A percentile compares a stretch with the other conserved stretches of the same genome.
These are phyloP conservation scores for Lobulomyces angularis DNA, from an alignment of 192 early-diverging fungal species.

Conservation along the genomic window DNA sequence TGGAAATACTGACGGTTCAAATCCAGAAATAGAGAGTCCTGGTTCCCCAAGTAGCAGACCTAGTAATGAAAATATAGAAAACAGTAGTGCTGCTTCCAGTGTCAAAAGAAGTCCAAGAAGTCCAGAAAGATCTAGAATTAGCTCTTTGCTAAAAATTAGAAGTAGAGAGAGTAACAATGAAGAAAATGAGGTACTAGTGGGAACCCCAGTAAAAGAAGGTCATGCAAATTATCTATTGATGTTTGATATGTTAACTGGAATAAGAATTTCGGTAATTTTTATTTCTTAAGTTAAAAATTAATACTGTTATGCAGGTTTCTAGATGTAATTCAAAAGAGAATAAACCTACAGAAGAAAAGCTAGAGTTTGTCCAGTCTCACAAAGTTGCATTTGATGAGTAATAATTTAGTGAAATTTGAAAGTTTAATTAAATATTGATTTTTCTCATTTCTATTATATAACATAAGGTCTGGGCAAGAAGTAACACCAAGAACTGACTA, in stretches of 20 bases:
- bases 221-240: conserved; percentile 93
- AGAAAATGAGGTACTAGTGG: conserved; percentile 41
- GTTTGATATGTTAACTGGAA: conserved; percentile 98
- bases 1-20: too few relatives aligned
- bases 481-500: conserved; percentile 86
- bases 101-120: too few relatives aligned
- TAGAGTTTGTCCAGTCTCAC: conserved; percentile 79
- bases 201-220: conserved; percentile 83
- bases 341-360: conserved; percentile 45
- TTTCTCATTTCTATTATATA: too few relatives aligned
- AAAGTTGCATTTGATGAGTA: conserved; percentile 95
- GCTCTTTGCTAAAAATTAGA: too few relatives aligned
- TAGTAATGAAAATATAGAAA: too few relatives aligned
- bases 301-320: conserved; percentile 39
- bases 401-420: too few relatives aligned
- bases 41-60: too few relatives aligned
- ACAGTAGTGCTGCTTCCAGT: too few relatives aligned
- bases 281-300: not conserved
- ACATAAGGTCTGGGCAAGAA: conserved; percentile 86
- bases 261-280: conserved; percentile 67
- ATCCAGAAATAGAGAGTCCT: too few relatives aligned
- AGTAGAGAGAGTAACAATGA: too few relatives aligned
- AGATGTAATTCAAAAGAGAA: conserved; percentile 81
- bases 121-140: too few relatives aligned
- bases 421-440: too few relatives aligned